Base-by-base conservation (phyloP, 208 protist species). In the Acanthamoeba sp. region DNA sequence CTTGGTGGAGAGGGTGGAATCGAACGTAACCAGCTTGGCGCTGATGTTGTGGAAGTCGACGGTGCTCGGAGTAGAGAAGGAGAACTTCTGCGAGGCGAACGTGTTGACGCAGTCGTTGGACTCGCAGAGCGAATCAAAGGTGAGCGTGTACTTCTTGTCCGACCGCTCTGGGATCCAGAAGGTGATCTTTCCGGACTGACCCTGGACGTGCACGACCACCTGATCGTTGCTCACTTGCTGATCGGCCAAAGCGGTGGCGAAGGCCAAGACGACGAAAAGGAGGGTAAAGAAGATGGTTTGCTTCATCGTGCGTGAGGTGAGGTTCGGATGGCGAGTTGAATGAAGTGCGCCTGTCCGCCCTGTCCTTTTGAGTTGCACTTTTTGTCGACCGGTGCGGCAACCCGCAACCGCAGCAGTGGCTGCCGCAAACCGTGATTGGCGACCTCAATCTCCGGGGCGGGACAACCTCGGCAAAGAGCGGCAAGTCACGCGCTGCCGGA, bases 151-250 rank as follows among this genome's bases (percentile, higher is more conserved):
- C 69, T 78, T 78, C 69, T 78, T 42, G 38, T 42, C 38, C 38
- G 69, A 78, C 22, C 69, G 69, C 38, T 36, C 34, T 6, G 69
- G 69, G 32, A 78, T 29, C 69, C 69, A 78, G 69, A 78, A 78
- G 32, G 69, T 78, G 14, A 78, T 78, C 69, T 78, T 78, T n/a
- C 69, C 69, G 5, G 69, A 78, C 32, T 78, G 34, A 22, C 69
- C 69, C 24, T 20, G 24, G 18, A 78, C 69, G 9, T 22, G 24
- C 16, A 78, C 69, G 34, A 20, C n/a, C 29, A 78, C 34, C 34
- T 78, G 5, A 27, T 29, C 69, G 10, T 78, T 78, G 34, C 12
- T 22, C 2, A 78, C 5, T 6, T 78, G 29, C 34, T 42, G 14
- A 32, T 78, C 69, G 48, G 48, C 48, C 14, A 1, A 1, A 18